These are phyloP conservation scores for Vigna radiata DNA, from an alignment of 306 rosid species.

Conservation along the genomic window DNA sequence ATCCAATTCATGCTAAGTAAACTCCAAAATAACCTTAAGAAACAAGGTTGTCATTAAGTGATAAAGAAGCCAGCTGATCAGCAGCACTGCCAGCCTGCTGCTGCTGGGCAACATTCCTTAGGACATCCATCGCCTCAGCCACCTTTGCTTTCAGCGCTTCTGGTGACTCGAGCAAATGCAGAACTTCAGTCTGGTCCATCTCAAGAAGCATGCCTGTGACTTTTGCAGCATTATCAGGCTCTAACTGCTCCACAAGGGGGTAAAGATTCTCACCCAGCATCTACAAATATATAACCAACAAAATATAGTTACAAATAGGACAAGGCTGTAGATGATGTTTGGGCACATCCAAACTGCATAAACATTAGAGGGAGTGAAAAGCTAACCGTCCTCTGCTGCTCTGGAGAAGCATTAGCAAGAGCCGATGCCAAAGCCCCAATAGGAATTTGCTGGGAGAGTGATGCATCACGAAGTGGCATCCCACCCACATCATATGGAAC, in stretches of 20 bases:
- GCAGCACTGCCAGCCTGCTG: conserved; percentile 87
- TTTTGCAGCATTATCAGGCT: conserved; percentile 95
- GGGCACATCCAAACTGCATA: background rate
- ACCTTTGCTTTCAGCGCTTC: conserved; percentile 97
- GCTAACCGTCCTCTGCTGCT: conserved; percentile 95
- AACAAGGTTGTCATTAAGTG: conserved; percentile 80
- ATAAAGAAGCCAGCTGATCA: conserved; percentile 81
- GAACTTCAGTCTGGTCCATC: conserved; percentile 99
- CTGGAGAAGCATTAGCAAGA: conserved; percentile 92
- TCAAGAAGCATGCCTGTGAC: conserved; percentile 99
- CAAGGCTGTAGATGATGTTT: conserved; percentile 2
- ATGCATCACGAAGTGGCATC: conserved; percentile 81
- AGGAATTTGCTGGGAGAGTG: conserved; percentile 79
- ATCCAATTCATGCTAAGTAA: conserved; percentile 26
- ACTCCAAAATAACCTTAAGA: conserved; percentile 55
- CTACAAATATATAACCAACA: conserved; percentile 51
- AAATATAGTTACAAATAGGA: conserved; percentile 21
- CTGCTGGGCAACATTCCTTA: conserved; percentile 92
- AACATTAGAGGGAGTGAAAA: background rate
- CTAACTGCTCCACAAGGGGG: conserved; percentile 98
- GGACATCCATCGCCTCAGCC: conserved; percentile 97
- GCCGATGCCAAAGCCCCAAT: conserved; percentile 95
- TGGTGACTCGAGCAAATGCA: conserved; percentile 97
- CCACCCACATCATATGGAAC: conserved; percentile 92
- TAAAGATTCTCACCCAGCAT: conserved; percentile 99